Percentiles rank a stretch among this genome's conserved stretches.
Evolutionary conservation across 768 basidiomycete genomes (phyloP).

Genomic region (Boletus coccyginus): DNA sequence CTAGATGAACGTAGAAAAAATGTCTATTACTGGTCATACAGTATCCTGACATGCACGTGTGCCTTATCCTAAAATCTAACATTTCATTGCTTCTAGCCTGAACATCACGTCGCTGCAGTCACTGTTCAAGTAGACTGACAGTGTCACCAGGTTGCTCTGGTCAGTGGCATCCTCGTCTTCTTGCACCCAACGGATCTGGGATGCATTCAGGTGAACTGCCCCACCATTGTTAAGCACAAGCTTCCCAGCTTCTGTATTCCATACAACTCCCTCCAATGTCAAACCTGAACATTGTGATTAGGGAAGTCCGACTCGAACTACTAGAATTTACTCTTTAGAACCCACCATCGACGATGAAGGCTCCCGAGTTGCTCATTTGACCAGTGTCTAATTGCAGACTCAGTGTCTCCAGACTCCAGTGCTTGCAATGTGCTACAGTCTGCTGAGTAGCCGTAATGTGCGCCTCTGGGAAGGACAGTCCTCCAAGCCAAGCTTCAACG

Average conservation of each 20-base stretch:
- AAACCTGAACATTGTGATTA: slow-evolving; percentile 53
- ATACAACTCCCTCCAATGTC: slow-evolving; percentile 81
- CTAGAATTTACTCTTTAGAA: not conserved
- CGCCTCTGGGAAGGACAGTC: slow-evolving; percentile 94
- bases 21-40: slow-evolving; percentile 18
- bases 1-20: slow-evolving; percentile 1
- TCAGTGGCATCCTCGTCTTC: slow-evolving; percentile 36
- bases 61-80: slow-evolving; percentile 17
- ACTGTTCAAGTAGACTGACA: slow-evolving; percentile 91
- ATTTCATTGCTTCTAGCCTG: slow-evolving; percentile 43
- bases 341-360: slow-evolving; percentile 49
- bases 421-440: slow-evolving; percentile 89
- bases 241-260: slow-evolving; percentile 51
- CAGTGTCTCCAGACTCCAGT: slow-evolving; percentile 56
- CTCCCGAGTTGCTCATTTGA: too few species aligned
- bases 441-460: slow-evolving; percentile 96
- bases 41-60: slow-evolving; percentile 18
- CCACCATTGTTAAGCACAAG: slow-evolving; percentile 86
- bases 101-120: slow-evolving; percentile 90
- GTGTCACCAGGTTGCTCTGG: slow-evolving; percentile 53
- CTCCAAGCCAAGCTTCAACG: slow-evolving; percentile 88
- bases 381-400: too few species aligned
- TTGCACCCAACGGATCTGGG: slow-evolving; percentile 87
- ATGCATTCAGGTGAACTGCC: slow-evolving; percentile 71
- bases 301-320: not conserved